Percentiles rank a stretch among this genome's conserved stretches.
Conservation (phyloP, 305 asterid species). For the Caryopteris hybrid region DNA sequence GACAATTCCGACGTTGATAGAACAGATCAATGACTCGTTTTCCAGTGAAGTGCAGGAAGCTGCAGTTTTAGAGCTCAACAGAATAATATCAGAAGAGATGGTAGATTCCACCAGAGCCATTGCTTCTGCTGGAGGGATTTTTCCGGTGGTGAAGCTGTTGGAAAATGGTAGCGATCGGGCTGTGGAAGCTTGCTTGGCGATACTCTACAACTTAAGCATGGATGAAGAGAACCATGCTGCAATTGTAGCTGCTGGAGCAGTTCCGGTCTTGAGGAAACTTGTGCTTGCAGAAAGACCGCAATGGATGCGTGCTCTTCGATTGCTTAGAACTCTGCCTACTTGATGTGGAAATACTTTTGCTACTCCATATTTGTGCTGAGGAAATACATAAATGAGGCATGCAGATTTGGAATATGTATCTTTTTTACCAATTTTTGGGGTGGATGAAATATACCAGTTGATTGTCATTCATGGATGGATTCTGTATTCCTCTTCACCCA, state of each 20-base stretch:
- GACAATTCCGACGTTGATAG: slow-evolving; percentile 70
- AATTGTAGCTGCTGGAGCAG: slow-evolving; percentile 70
- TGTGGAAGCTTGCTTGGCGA: slow-evolving; percentile 57
- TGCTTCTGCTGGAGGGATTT: slow-evolving; percentile 67
- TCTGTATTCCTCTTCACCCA: too few species aligned
- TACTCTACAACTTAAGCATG: slow-evolving; percentile 71
- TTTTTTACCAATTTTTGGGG: not conserved
- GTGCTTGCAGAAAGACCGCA: slow-evolving; percentile 52
- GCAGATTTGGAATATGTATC: not conserved
- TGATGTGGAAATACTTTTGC: not conserved
- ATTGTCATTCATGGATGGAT: too few species aligned
- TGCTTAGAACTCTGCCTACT: slow-evolving; percentile 73
- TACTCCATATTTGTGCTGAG: not conserved
- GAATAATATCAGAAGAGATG: slow-evolving; percentile 61
- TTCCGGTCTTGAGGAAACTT: slow-evolving; percentile 59
- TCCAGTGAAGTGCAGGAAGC: slow-evolving; percentile 50
- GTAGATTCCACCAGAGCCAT: slow-evolving; percentile 53
- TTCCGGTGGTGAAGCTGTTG: slow-evolving; percentile 57
- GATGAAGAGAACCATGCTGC: slow-evolving; percentile 73
- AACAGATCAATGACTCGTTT: slow-evolving; percentile 44
- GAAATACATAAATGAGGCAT: not conserved
- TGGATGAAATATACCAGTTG: not conserved
- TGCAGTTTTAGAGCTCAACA: slow-evolving; percentile 70
- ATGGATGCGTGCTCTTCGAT: slow-evolving; percentile 63
- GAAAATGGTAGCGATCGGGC: slow-evolving; percentile 50